Percentiles rank a stretch among this genome's conserved stretches.
These are phyloP conservation scores for Trichoderma gracile DNA, from an alignment of 2,329 filamentous ascomycete species.

Conservation along the genomic window DNA sequence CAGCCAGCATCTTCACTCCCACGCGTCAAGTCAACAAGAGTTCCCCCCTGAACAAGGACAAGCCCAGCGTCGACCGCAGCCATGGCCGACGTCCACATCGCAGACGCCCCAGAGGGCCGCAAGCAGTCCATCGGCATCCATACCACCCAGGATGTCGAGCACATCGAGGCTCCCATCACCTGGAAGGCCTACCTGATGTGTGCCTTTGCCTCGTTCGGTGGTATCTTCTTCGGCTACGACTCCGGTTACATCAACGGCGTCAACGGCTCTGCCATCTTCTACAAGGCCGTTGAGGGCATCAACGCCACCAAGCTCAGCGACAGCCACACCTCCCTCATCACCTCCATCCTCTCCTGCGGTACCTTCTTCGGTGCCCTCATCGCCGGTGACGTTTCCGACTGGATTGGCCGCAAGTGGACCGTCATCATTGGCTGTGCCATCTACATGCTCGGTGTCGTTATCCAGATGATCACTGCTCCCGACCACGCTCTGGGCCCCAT, in stretches of 20 bases:
- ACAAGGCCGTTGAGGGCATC: conserved; percentile 50
- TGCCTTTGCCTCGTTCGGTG: conserved; percentile 69
- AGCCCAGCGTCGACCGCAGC: conserved; percentile 8
- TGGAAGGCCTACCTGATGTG: conserved; percentile 69
- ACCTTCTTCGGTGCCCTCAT: conserved; percentile 79
- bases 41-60: conserved; percentile 2
- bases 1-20: not conserved
- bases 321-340: conserved; percentile 58
- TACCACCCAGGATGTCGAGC: conserved; percentile 53
- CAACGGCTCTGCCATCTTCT: conserved; percentile 54
- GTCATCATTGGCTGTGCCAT: conserved; percentile 70
- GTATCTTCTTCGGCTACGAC: conserved; percentile 78
- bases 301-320: conserved; percentile 40
- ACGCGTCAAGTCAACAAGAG: conserved; percentile 3
- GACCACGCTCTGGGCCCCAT: conserved; percentile 59
- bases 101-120: conserved; percentile 30
- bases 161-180: conserved; percentile 68
- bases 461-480: conserved; percentile 61
- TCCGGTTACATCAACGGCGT: conserved; percentile 74
- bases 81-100: conserved; percentile 34
- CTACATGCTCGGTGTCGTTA: conserved; percentile 67
- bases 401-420: conserved; percentile 70
- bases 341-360: conserved; percentile 73
- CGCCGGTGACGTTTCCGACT: conserved; percentile 75
- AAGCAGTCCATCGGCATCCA: conserved; percentile 40